phyloP scores from a whole-genome alignment of 306 rosid species.

The Citrullus amarus region DNA sequence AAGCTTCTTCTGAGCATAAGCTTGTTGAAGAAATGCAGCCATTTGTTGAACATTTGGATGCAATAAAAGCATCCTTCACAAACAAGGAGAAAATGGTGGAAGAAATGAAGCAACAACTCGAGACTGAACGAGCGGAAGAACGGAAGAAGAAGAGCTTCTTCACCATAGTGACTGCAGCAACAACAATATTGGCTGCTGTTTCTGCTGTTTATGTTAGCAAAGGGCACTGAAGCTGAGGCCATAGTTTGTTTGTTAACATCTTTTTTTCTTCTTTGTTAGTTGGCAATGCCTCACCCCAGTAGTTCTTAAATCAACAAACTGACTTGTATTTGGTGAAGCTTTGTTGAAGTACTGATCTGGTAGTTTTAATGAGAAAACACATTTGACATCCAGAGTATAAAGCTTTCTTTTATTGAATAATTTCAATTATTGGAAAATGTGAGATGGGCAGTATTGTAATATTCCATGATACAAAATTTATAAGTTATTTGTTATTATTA shows the following conservation, averaged over 20 bases:
- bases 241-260: not conserved
- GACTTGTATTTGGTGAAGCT: not conserved
- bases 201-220: slow-evolving; percentile 52
- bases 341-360: not conserved
- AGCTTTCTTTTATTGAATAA: not conserved
- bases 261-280: not conserved
- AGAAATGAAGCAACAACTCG: slow-evolving; percentile 43
- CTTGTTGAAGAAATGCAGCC: slow-evolving; percentile 31
- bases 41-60: slow-evolving; percentile 37
- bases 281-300: not conserved
- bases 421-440: not conserved
- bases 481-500: too few species aligned
- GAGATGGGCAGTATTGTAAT: too few species aligned
- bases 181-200: slow-evolving; percentile 53
- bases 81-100: slow-evolving; percentile 44
- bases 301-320: not conserved
- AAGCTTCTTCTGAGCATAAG: slow-evolving; percentile 17
- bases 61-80: slow-evolving; percentile 53
- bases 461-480: too few species aligned
- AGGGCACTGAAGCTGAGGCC: slow-evolving; percentile 31
- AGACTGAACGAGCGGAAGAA: slow-evolving; percentile 20
- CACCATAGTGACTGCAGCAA: slow-evolving; percentile 52
- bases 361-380: not conserved
- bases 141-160: slow-evolving; percentile 46
- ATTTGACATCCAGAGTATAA: not conserved